These are phyloP conservation scores for Metschnikowia koreensis DNA, from an alignment of 805 yeast species.

Conservation along the genomic window DNA sequence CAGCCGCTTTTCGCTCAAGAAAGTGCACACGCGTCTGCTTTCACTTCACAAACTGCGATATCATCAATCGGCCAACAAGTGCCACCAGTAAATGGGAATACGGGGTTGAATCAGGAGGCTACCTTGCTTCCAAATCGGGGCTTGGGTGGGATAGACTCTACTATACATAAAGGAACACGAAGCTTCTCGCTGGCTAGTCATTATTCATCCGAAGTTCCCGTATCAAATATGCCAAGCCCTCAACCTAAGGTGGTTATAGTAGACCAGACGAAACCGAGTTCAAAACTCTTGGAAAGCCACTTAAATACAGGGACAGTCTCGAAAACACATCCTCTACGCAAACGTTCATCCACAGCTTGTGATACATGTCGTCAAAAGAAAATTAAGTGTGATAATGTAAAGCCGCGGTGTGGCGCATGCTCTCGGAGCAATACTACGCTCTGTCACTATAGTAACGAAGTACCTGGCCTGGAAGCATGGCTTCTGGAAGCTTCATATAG, in stretches of 20 bases:
- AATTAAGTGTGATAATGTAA: constrained; percentile 36
- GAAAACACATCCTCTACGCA: not conserved
- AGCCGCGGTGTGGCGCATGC: constrained; percentile 38
- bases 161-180: not conserved
- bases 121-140: not conserved
- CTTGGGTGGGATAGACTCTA: not conserved
- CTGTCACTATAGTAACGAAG: constrained; percentile 34
- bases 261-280: not conserved
- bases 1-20: not conserved
- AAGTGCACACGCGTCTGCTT: not conserved
- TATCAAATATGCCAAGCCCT: not conserved
- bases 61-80: not conserved
- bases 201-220: not conserved
- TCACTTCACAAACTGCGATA: not conserved
- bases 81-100: not conserved
- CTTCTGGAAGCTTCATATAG: constrained; percentile 26
- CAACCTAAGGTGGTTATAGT: not conserved
- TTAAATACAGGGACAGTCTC: not conserved
- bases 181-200: constrained; percentile 5
- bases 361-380: constrained; percentile 37
- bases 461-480: constrained; percentile 14
- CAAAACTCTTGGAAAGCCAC: too few species aligned
- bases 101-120: not conserved
- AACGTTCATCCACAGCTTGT: constrained; percentile 30
- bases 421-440: constrained; percentile 23